Evolutionary conservation across 331 rosid species (phyloP).

Genomic region (Rhamnella rubrinervis): DNA sequence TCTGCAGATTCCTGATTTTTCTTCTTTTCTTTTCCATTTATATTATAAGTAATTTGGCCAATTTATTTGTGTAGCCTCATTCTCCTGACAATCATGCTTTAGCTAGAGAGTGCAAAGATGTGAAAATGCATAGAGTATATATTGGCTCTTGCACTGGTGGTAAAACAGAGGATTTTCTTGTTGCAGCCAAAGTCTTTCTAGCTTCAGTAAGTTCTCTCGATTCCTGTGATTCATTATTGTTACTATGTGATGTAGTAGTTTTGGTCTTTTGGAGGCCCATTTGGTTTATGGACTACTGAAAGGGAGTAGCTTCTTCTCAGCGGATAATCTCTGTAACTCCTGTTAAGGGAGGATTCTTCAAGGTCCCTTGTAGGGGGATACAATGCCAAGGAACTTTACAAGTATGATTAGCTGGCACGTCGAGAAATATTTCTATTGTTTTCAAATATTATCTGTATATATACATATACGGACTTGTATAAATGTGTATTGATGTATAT

Average conservation of each 20-base stretch:
- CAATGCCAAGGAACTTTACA: no score
- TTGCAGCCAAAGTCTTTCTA: constrained; percentile 78
- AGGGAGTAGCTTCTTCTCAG: no score
- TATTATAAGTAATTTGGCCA: constrained; percentile 7
- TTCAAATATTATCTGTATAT: no score
- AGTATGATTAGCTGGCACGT: no score
- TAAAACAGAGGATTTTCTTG: constrained; percentile 91
- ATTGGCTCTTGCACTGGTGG: constrained; percentile 99
- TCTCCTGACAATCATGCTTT: constrained; percentile 96
- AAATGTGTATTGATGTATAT: no score
- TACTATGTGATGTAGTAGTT: neutral
- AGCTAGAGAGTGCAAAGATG: constrained; percentile 98
- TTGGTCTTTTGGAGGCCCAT: no score
- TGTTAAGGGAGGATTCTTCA: no score
- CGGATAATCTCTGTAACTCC: no score
- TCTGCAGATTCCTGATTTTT: neutral
- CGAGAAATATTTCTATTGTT: no score
- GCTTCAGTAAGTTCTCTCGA: constrained; percentile 65
- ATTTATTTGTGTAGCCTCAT: constrained; percentile 71
- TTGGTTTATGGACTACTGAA: no score
- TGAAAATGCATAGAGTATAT: constrained; percentile 89
- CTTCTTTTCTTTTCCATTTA: neutral
- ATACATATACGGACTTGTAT: no score
- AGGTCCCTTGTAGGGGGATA: constrained; percentile 20
- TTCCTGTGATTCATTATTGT: neutral